Base-by-base conservation (phyloP, 768 basidiomycete genomes). In the Kwoniella heveanensis region DNA sequence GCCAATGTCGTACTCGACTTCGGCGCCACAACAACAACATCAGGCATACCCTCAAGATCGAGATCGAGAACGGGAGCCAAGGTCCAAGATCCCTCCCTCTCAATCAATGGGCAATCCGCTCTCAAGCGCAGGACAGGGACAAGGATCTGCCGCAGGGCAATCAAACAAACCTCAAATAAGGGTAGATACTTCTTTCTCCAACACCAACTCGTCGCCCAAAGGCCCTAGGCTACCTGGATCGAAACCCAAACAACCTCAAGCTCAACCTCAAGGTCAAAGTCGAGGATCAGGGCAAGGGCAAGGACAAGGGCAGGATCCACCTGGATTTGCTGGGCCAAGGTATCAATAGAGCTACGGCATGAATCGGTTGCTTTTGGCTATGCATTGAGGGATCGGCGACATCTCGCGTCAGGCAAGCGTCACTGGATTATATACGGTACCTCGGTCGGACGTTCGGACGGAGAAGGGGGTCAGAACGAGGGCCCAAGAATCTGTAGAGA, bases 301-400 rank as follows among this genome's bases (percentile, higher is more conserved):
- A 9, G 39, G 10, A 3, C 39, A 44, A 44, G 39, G 39, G 39
- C 39, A 44, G 10, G 60, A 62, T 56, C 32, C 54, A 39, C 47
- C 60, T 37, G 60, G 60, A 50, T 62, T 62, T 24, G 60, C 60
- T 10, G 60, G 60, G 19, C 60, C 60, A 15, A 54, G 54, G 27
- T 62, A 62, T 49, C 48, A 26, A 10, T 49, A 24, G 22, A 9
- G 15, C 4, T 44, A 44, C 39, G 39, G 6, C 9, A 44, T 44
- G 17, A 3, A 17, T 44, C 10, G 8, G 39, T 10, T 19, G 39
- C 10, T 3, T 44, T 10, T 44, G 39, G 17, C 9, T 44, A 32
- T 32, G 32, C 13, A 32, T 6, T 32, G 32, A 32, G 13, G n/a
- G n/a, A n/a, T n/a, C n/a, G n/a, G n/a, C n/a, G n/a, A n/a, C n/a